phyloP scores from a whole-genome alignment of 352 stramenopile genomes.

The Pythium folliculosum region DNA sequence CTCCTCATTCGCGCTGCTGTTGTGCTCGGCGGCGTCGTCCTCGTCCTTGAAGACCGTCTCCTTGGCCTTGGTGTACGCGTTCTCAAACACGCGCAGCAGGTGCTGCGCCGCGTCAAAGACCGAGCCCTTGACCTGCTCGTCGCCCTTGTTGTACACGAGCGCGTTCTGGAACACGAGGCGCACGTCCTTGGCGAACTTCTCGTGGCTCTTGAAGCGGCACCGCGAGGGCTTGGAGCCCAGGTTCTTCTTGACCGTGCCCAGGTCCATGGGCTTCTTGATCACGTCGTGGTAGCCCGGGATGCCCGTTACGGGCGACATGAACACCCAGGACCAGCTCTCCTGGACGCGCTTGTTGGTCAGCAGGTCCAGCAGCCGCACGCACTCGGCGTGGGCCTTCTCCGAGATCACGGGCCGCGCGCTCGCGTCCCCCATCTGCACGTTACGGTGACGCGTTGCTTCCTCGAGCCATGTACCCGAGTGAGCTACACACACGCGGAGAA shows the following conservation, averaged over 20 bases:
- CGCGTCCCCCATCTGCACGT: constrained; percentile 1
- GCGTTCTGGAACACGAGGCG: constrained; percentile 85
- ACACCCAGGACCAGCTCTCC: constrained; percentile 87
- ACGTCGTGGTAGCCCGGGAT: constrained; percentile 73
- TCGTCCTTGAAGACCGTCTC: constrained; percentile 51
- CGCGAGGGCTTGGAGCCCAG: constrained; percentile 76
- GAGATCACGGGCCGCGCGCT: constrained; percentile 53
- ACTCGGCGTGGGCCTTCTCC: constrained; percentile 71
- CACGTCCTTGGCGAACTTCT: constrained; percentile 83
- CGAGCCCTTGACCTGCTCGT: constrained; percentile 74
- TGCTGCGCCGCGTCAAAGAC: constrained; percentile 82
- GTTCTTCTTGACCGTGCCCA: constrained; percentile 77
- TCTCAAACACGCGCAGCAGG: constrained; percentile 81
- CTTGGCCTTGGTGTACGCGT: constrained; percentile 71
- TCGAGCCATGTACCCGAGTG: constrained; percentile 25
- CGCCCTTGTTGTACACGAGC: constrained; percentile 75
- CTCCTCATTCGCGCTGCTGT: constrained; percentile 33
- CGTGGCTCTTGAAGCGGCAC: constrained; percentile 83
- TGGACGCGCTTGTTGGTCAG: constrained; percentile 81
- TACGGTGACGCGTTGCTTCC: neutral
- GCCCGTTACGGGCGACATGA: constrained; percentile 69
- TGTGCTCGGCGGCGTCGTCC: constrained; percentile 28
- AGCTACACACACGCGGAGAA: neutral
- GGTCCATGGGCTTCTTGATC: constrained; percentile 85
- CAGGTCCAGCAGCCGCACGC: constrained; percentile 75